A percentile compares a stretch with the other conserved stretches of the same genome.
These are phyloP conservation scores for Saccharum officinarum DNA, from an alignment of 176 grass and related monocot genomes.

Conservation along the genomic window DNA sequence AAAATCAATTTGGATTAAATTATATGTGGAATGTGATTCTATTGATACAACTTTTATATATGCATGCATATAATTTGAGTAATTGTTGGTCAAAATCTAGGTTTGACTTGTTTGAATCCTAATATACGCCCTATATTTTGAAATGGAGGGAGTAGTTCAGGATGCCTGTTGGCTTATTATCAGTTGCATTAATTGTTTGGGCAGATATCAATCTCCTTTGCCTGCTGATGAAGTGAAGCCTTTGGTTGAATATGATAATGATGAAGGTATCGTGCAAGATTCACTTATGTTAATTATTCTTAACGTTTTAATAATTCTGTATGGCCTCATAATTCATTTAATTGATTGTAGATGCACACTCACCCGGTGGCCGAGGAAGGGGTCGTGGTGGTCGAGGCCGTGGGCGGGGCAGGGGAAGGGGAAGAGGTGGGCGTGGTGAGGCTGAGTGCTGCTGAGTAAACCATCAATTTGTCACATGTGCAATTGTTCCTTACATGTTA, in stretches of 20 bases:
- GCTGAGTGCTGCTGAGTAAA: constrained; percentile 13
- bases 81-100: background rate
- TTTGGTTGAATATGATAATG: constrained; percentile 78
- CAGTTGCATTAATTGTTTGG: constrained; percentile 33
- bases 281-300: background rate
- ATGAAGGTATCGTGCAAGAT: constrained; percentile 59
- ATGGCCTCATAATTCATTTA: constrained; percentile 16
- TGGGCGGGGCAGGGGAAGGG: constrained; percentile 52
- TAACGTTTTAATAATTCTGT: background rate
- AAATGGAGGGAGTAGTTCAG: background rate
- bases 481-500: constrained; percentile 23
- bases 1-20: background rate
- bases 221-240: constrained; percentile 78
- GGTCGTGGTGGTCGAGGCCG: constrained; percentile 64
- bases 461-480: background rate
- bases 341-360: constrained; percentile 66
- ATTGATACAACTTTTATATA: background rate
- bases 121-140: background rate
- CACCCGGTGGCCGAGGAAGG: constrained; percentile 68
- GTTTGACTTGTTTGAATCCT: background rate
- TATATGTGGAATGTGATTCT: background rate
- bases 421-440: constrained; percentile 56
- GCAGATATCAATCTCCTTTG: constrained; percentile 95
- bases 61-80: background rate
- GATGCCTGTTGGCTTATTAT: background rate